Evolutionary conservation across 768 basidiomycete species (phyloP), one percentile per base, ranked within the genome.

Genomic region (Lentinula detonsa): DNA sequence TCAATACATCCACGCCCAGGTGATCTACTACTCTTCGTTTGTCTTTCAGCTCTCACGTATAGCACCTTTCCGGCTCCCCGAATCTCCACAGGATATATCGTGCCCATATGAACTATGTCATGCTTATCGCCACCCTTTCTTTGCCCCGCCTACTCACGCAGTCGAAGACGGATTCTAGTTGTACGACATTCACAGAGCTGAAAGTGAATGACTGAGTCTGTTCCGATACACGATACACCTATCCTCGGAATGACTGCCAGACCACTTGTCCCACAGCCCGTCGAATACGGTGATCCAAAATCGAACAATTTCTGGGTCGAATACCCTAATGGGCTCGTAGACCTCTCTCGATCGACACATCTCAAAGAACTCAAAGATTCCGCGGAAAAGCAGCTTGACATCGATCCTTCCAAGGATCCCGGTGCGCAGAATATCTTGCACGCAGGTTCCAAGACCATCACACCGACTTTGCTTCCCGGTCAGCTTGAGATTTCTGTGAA

Each of bases 311-410:
- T 85, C 70, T 88, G 86, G 87, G 82, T 85, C 31, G 87, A 88
- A 69, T 88, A 86, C 67, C 84, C 86, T 11, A 77, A 78, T 8
- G 86, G 86, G 0, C 76, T 87, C 35, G 71, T 88, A 23, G 85
- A 88, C 68, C 71, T 87, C 57, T 81, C 85, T 16, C 80, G 86
- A 48, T 74, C 76, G 9, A 68, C 67, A 37, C 81, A 77, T 61
- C 67, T 83, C 37, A 35, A 21, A 11, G 59, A 59, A 15, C 50
- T 60, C 46, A 59, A 59, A 11, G 9, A 6, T 37, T 46, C 57
- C 6, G 45, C 43, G 16, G 57, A 59, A 35, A 48, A 33, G 33
- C 43, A 50, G 10, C 21, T 59, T 15, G 18, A 45, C 64, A 1
- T 65, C 64, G n/a, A 70, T 23, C n/a, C 55, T 10, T 28, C 34